A percentile compares a stretch with the other conserved stretches of the same genome.
phyloP scores from a whole-genome alignment of 2,329 filamentous ascomycete genomes.

The Ophidiomyces ophidiicola region DNA sequence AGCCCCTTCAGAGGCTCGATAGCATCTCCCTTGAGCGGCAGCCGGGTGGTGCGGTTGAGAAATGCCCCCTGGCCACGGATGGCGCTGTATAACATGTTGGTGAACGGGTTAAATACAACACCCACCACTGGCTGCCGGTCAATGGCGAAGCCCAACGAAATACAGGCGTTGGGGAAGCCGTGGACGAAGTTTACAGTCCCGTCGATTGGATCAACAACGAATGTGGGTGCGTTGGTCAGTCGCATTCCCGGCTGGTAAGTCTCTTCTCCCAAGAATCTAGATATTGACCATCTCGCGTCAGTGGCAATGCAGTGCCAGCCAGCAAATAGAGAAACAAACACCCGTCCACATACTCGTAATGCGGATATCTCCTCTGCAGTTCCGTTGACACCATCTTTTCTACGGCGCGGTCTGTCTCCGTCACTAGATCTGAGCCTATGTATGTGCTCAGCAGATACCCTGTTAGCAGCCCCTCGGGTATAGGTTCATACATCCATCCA shows the following conservation, averaged over 20 bases:
- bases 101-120: conserved; percentile 51
- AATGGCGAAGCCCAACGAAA: conserved; percentile 47
- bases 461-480: background rate
- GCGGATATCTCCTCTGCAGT: conserved; percentile 41
- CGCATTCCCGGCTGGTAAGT: conserved; percentile 45
- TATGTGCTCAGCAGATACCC: background rate
- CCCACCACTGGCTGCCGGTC: conserved; percentile 42
- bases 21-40: conserved; percentile 37
- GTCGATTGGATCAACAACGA: conserved; percentile 53
- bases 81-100: conserved; percentile 42
- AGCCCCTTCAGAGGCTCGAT: conserved; percentile 39
- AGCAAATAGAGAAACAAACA: background rate
- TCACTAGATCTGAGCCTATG: conserved; percentile 48
- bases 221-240: conserved; percentile 45
- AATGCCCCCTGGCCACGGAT: conserved; percentile 46
- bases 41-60: conserved; percentile 26
- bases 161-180: conserved; percentile 45
- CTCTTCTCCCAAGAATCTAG: conserved; percentile 46
- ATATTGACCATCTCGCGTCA: background rate
- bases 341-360: conserved; percentile 33
- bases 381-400: conserved; percentile 45
- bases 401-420: conserved; percentile 51
- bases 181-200: conserved; percentile 57
- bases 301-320: background rate
- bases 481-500: background rate